Base-by-base conservation (phyloP, 2,329 filamentous ascomycete genomes). In the Aspergillus pseudoterreus region DNA sequence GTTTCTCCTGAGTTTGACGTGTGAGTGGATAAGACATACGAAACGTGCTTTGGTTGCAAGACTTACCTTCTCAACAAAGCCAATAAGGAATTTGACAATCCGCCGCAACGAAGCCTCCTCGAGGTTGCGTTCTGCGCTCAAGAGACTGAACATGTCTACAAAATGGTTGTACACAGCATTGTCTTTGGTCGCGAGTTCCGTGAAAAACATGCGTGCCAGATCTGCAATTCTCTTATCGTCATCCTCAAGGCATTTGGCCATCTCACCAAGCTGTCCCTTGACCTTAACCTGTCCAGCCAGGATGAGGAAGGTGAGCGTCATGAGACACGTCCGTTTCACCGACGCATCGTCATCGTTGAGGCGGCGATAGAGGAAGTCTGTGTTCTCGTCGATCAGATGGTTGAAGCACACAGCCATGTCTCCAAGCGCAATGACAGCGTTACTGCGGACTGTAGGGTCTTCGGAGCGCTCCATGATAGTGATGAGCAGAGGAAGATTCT, bases 401-500 rank as follows among this genome's bases (percentile, higher is more conserved):
- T 99, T 99, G 81, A 99, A 99, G 80, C 92, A 96, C 19, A 99
- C 94, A 0, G 95, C 95, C 94, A 99, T 99, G 68, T 99, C 94
- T 36, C 94, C 94, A 0, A 99, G 83, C 0, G 94, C 92, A 61
- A 99, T 95, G 15, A 99, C 95, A 9, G 95, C 90, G 67, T 99
- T 99, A 63, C 90, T 95, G 47, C 94, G 86, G 36, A 95, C 92
- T 15, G 92, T 95, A 1, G 95, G 88, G 63, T 96, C 90, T 30
- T 90, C 83, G 2, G 91, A 96, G 27, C 91, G 86, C 74, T 99
- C 94, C 78, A 99, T 92, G 63, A 99, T 97, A 14, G 92, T 97
- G 72, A 99, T 96, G 53, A 99, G 85, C 3, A 99, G 85, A 5
- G 90, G 88, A 11, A 99, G 80, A 65, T 99, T 95, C 38, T 83